Conservation (phyloP, 768 basidiomycete genomes). For the Naganishia kalamii region DNA sequence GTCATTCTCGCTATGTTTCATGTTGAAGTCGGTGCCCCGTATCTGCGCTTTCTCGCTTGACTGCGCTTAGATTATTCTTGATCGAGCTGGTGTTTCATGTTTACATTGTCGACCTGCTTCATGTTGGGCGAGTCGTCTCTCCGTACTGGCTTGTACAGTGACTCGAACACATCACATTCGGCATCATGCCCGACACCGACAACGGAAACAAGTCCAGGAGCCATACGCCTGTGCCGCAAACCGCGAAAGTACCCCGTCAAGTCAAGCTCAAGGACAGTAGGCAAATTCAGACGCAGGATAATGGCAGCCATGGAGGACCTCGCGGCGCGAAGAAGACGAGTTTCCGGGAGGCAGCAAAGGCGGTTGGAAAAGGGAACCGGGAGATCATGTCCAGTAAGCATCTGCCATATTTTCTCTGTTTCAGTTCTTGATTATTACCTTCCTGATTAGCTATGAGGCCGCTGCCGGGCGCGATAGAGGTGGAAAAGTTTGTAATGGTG, state of each 20-base stretch:
- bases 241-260: slow-evolving; percentile 5
- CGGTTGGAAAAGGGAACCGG: slow-evolving; percentile 1
- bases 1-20: neutral
- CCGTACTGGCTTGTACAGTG: too few relatives aligned
- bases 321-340: neutral
- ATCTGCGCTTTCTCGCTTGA: neutral
- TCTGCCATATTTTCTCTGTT: too few relatives aligned
- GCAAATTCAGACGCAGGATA: neutral
- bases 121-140: too few relatives aligned
- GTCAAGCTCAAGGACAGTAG: slow-evolving; percentile 5
- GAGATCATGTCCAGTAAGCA: slow-evolving; percentile 11
- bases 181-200: neutral
- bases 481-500: slow-evolving; percentile 83
- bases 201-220: slow-evolving; percentile 3
- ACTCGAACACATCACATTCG: too few relatives aligned
- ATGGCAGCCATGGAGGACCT: neutral
- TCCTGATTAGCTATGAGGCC: slow-evolving; percentile 53
- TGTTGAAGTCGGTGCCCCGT: too few relatives aligned
- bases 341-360: slow-evolving; percentile 2
- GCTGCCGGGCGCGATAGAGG: slow-evolving; percentile 69
- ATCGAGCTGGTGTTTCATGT: neutral
- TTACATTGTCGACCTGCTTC: neutral
- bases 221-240: neutral
- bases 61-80: neutral
- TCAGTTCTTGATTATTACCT: neutral